These are phyloP conservation scores for Microbotryomycetes sp. DNA, from an alignment of 1,284 basidiomycete species.

Conservation along the genomic window DNA sequence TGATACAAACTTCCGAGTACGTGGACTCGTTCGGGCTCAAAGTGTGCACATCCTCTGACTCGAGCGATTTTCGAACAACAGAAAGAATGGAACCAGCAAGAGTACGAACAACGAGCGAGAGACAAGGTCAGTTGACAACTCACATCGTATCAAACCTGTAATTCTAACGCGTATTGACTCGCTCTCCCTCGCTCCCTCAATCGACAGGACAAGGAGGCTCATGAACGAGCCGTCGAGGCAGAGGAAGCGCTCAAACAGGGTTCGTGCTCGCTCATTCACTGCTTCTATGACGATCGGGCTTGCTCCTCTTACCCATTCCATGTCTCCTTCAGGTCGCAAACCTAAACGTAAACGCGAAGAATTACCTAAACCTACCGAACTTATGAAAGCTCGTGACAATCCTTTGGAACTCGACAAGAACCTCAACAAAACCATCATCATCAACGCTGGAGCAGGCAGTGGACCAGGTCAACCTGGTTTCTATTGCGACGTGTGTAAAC, in stretches of 20 bases:
- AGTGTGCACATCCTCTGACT: not conserved
- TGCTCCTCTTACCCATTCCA: slow-evolving; percentile 9
- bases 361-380: slow-evolving; percentile 79
- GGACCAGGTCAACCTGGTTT: slow-evolving; percentile 86
- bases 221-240: slow-evolving; percentile 31
- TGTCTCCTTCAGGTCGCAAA: slow-evolving; percentile 69
- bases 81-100: slow-evolving; percentile 38
- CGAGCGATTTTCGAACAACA: not conserved
- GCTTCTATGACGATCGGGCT: not conserved
- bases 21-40: not conserved
- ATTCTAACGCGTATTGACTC: not conserved
- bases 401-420: slow-evolving; percentile 85
- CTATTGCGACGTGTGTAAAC: slow-evolving; percentile 79
- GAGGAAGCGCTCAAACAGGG: slow-evolving; percentile 33
- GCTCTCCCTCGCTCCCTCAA: not conserved
- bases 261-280: slow-evolving; percentile 1
- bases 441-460: slow-evolving; percentile 64
- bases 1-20: slow-evolving; percentile 26
- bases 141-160: no score
- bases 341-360: slow-evolving; percentile 56
- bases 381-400: slow-evolving; percentile 74
- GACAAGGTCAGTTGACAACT: slow-evolving; percentile 27
- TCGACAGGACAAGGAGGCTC: slow-evolving; percentile 31
- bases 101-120: slow-evolving; percentile 36
- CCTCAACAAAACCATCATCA: slow-evolving; percentile 83